Conservation (phyloP, 2,329 filamentous ascomycete species). For the Parasarocladium wereldwijsianum region DNA sequence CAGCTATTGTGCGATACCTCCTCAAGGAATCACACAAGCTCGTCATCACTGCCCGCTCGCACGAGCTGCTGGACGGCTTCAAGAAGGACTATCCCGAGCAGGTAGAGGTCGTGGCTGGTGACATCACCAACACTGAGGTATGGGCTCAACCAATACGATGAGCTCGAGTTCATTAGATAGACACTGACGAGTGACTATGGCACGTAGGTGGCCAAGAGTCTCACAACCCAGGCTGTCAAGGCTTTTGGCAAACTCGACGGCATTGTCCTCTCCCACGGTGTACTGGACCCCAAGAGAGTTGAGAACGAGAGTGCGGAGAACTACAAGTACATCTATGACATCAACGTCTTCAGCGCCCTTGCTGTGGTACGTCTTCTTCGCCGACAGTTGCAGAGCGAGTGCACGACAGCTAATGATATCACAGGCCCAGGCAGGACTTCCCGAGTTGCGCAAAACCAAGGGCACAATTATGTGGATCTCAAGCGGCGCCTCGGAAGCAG, state of each 20-base stretch:
- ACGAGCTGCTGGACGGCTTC: conserved; percentile 31
- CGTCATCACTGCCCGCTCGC: conserved; percentile 41
- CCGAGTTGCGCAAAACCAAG: conserved; percentile 49
- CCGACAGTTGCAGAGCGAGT: not conserved
- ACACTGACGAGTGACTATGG: not conserved
- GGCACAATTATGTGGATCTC: conserved; percentile 68
- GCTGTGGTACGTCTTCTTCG: conserved; percentile 45
- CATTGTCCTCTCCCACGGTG: conserved; percentile 78
- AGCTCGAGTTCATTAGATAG: not conserved
- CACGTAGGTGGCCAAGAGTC: conserved; percentile 1
- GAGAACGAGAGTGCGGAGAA: conserved; percentile 52
- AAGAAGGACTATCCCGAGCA: conserved; percentile 35
- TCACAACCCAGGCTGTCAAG: conserved; percentile 34
- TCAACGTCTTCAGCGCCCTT: conserved; percentile 77
- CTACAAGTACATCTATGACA: conserved; percentile 63
- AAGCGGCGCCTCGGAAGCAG: conserved; percentile 56
- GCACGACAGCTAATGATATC: conserved; percentile 2
- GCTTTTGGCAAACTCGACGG: conserved; percentile 64
- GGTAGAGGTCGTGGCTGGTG: conserved; percentile 40
- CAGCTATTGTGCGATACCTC: conserved; percentile 37
- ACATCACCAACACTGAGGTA: conserved; percentile 39
- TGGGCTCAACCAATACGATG: no score
- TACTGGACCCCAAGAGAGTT: conserved; percentile 61
- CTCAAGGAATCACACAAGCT: conserved; percentile 40
- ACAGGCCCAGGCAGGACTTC: conserved; percentile 57